Evolutionary conservation across 768 basidiomycete species (phyloP).

Genomic region (Suillus fuscotomentosus): DNA sequence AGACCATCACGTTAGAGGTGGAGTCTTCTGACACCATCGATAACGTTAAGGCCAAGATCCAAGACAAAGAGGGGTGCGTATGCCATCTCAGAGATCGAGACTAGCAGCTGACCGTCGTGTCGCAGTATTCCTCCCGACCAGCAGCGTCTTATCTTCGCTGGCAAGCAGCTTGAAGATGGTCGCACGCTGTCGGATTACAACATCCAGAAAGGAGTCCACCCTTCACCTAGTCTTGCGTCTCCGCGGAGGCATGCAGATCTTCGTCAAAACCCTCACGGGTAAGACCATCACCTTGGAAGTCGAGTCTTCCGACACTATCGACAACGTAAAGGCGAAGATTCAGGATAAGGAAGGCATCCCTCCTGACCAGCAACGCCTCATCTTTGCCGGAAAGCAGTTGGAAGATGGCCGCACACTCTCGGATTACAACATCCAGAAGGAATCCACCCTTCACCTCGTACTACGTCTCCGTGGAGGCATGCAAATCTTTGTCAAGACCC

Average conservation of each 20-base stretch:
- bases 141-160: constrained; percentile 94
- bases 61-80: constrained; percentile 72
- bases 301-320: constrained; percentile 91
- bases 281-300: constrained; percentile 95
- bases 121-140: constrained; percentile 79
- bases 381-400: constrained; percentile 92
- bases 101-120: background rate
- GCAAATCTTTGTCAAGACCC: constrained; percentile 72
- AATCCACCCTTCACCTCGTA: constrained; percentile 74
- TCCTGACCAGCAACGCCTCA: constrained; percentile 83
- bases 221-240: constrained; percentile 86
- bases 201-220: constrained; percentile 95
- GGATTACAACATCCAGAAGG: constrained; percentile 84
- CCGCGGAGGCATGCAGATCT: constrained; percentile 90
- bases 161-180: constrained; percentile 94
- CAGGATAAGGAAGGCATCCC: constrained; percentile 85
- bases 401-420: constrained; percentile 91
- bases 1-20: constrained; percentile 89
- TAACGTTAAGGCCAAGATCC: constrained; percentile 83
- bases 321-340: constrained; percentile 84
- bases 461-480: constrained; percentile 69
- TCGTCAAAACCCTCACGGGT: constrained; percentile 84
- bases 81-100: constrained; percentile 3
- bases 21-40: constrained; percentile 79
- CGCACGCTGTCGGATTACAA: constrained; percentile 88